Evolutionary conservation across 352 stramenopile species (phyloP).

Genomic region (Hyaloperonospora arabidopsidis): DNA sequence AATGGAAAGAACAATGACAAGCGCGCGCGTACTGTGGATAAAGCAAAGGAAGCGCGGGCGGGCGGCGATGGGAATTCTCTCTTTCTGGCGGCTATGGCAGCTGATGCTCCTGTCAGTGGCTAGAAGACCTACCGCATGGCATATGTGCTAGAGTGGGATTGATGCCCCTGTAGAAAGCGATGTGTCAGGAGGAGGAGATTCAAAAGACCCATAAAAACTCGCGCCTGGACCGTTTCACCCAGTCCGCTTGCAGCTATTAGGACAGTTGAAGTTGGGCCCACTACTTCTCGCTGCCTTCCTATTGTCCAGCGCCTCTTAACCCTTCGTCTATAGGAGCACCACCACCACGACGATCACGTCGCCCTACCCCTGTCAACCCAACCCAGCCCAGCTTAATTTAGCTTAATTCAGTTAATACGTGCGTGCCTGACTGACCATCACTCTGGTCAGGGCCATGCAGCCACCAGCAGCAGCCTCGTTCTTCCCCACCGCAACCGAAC

Average conservation of each 20-base stretch:
- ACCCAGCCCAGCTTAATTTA: too few relatives aligned
- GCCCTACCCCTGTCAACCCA: not conserved
- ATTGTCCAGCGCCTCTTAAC: too few relatives aligned
- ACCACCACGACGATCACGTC: too few relatives aligned
- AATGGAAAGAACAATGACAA: not conserved
- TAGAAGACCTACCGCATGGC: not conserved
- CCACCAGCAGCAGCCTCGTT: slow-evolving; percentile 48
- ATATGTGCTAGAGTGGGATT: too few relatives aligned
- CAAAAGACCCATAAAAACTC: too few relatives aligned
- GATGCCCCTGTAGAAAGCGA: too few relatives aligned
- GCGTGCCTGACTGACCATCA: slow-evolving; percentile 11
- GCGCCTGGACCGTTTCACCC: too few relatives aligned
- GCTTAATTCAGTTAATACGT: not conserved
- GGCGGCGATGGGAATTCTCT: not conserved
- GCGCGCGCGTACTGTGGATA: not conserved
- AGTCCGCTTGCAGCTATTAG: too few relatives aligned
- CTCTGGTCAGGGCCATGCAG: slow-evolving; percentile 19
- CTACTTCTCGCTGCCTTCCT: too few relatives aligned
- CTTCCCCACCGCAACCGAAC: slow-evolving; percentile 80
- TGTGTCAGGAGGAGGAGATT: too few relatives aligned
- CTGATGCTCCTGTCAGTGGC: slow-evolving; percentile 40
- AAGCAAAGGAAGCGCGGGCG: not conserved
- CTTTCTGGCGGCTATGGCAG: slow-evolving; percentile 18
- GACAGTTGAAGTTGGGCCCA: too few relatives aligned
- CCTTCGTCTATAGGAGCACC: too few relatives aligned